Evolutionary conservation across 495 filamentous ascomycete species (phyloP).

Genomic region (Friedmanniomyces simplex): DNA sequence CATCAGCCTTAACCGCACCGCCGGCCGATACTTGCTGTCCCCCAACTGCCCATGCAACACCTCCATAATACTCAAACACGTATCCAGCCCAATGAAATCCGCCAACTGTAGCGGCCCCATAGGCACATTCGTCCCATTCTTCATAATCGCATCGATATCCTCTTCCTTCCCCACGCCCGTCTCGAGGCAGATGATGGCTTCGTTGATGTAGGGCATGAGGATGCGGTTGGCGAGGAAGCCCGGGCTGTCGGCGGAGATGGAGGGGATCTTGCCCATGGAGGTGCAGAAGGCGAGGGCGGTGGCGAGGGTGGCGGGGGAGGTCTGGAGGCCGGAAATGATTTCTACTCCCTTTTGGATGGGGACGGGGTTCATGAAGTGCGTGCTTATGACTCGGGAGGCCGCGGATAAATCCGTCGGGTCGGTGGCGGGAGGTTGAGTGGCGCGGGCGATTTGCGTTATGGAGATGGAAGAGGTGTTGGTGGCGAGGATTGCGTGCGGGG

Average conservation of each 20-base stretch:
- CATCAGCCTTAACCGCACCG: constrained; percentile 81
- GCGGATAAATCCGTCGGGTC: constrained; percentile 70
- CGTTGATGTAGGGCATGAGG: constrained; percentile 98
- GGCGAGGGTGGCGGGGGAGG: constrained; percentile 66
- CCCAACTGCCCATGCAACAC: constrained; percentile 85
- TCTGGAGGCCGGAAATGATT: constrained; percentile 91
- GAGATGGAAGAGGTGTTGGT: constrained; percentile 98
- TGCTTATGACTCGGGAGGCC: constrained; percentile 80
- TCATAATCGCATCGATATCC: constrained; percentile 96
- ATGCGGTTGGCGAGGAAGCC: constrained; percentile 96
- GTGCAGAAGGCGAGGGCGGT: constrained; percentile 79
- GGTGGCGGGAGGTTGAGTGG: constrained; percentile 39
- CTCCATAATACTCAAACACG: constrained; percentile 94
- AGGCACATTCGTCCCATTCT: constrained; percentile 95
- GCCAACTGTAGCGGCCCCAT: constrained; percentile 93
- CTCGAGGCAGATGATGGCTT: constrained; percentile 93
- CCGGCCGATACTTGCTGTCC: constrained; percentile 88
- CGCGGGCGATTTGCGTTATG: constrained; percentile 91
- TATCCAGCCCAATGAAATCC: constrained; percentile 96
- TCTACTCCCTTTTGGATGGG: constrained; percentile 96
- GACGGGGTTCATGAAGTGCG: constrained; percentile 99
- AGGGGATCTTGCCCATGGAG: constrained; percentile 87
- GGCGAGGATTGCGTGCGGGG: constrained; percentile 80
- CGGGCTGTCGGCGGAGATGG: constrained; percentile 75
- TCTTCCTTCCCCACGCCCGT: constrained; percentile 80